Evolutionary conservation across 139 green algal species (phyloP).

Genomic region (Spirogloea muscicola): DNA sequence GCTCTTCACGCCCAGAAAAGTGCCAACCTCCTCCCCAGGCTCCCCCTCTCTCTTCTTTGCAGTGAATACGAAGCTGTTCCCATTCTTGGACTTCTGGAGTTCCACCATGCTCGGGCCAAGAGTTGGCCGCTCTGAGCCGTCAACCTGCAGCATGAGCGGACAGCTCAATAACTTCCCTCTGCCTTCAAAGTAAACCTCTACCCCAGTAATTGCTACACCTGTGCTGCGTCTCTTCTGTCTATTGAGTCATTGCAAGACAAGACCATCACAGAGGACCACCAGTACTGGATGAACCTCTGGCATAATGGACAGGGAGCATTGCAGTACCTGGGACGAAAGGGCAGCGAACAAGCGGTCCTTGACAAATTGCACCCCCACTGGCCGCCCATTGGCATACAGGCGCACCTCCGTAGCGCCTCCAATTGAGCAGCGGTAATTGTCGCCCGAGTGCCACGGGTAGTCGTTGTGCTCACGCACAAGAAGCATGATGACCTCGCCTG

Average conservation of each 20-base stretch:
- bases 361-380: slow-evolving; percentile 5
- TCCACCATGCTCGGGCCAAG: slow-evolving; percentile 20
- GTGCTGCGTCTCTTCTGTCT: too few species aligned
- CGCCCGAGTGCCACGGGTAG: slow-evolving; percentile 12
- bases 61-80: background rate
- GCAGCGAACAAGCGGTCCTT: background rate
- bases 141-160: too few species aligned
- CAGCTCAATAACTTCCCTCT: too few species aligned
- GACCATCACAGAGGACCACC: too few species aligned
- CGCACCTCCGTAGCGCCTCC: slow-evolving; percentile 2
- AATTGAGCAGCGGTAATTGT: background rate
- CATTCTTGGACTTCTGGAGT: background rate
- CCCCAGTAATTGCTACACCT: too few species aligned
- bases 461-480: slow-evolving; percentile 11
- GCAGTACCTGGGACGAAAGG: too few species aligned
- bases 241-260: too few species aligned
- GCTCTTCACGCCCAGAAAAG: too few species aligned
- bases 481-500: slow-evolving; percentile 16
- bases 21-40: slow-evolving; percentile 2
- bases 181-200: too few species aligned
- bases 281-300: too few species aligned
- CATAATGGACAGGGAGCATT: too few species aligned
- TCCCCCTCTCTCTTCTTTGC: background rate
- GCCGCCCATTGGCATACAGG: slow-evolving; percentile 16
- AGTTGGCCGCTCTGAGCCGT: background rate